These are phyloP conservation scores for Gautieria morchelliformis DNA, from an alignment of 768 basidiomycete species.

Conservation along the genomic window DNA sequence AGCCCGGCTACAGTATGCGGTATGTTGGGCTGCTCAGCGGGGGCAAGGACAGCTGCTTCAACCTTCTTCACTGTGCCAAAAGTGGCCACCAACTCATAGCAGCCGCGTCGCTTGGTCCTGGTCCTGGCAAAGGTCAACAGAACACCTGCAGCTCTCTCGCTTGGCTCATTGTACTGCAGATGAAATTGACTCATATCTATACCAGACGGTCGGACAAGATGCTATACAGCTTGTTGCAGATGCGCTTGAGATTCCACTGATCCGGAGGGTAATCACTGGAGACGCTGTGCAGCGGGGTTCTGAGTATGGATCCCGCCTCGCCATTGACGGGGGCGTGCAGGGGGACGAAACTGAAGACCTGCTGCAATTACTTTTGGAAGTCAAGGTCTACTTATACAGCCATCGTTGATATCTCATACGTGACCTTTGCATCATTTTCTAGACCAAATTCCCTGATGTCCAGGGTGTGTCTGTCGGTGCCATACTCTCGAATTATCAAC, in stretches of 20 bases:
- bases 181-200: constrained; percentile 96
- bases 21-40: constrained; percentile 92
- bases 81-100: constrained; percentile 86
- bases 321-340: constrained; percentile 38
- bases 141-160: constrained; percentile 11
- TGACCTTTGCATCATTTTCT: not conserved
- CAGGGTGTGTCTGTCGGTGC: constrained; percentile 90
- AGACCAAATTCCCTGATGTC: constrained; percentile 73
- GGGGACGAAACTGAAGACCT: constrained; percentile 99
- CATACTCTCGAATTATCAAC: constrained; percentile 95
- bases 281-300: constrained; percentile 68
- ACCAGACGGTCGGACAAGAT: constrained; percentile 98
- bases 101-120: constrained; percentile 81
- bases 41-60: constrained; percentile 97
- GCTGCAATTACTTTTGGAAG: constrained; percentile 53
- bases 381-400: constrained; percentile 50
- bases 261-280: constrained; percentile 73
- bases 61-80: constrained; percentile 76
- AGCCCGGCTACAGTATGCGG: too few relatives aligned
- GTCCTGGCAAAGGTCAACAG: constrained; percentile 69
- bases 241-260: constrained; percentile 81
- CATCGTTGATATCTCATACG: constrained; percentile 4
- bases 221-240: constrained; percentile 79
- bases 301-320: constrained; percentile 72
- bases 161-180: constrained; percentile 41